Evolutionary conservation across 2,329 filamentous ascomycete genomes (phyloP).

Genomic region (Calonectria multiphialidica): DNA sequence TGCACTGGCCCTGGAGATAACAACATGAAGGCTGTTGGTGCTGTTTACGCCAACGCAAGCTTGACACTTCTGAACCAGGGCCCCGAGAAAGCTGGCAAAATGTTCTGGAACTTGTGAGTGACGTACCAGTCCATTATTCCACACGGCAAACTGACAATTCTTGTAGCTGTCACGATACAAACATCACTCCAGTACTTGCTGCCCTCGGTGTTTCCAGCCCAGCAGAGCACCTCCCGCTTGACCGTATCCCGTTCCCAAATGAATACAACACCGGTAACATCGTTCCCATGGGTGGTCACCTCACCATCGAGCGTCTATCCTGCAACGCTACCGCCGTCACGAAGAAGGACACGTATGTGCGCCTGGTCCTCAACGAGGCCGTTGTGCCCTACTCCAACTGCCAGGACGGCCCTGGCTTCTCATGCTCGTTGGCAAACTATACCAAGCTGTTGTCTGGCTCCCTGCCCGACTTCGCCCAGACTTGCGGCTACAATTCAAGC

Average conservation of each 20-base stretch:
- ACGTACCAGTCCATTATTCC: background rate
- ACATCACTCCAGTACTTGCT: background rate
- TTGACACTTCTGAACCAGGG: background rate
- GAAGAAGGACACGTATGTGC: background rate
- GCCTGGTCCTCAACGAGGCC: background rate
- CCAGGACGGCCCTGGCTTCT: background rate
- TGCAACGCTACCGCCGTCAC: background rate
- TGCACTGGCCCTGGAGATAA: background rate
- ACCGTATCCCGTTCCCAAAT: background rate
- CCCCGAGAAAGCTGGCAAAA: background rate
- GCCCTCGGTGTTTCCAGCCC: background rate
- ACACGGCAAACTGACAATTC: background rate
- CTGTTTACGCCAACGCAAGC: background rate
- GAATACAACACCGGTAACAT: background rate
- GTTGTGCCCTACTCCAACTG: background rate
- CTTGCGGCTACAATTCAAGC: background rate
- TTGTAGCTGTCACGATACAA: background rate
- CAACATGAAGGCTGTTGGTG: background rate
- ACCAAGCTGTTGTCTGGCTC: background rate
- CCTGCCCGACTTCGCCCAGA: background rate
- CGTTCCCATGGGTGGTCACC: background rate
- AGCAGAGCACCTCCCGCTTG: background rate
- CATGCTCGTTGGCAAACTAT: background rate
- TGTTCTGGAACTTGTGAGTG: slow-evolving; percentile 1
- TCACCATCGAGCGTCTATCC: background rate